Evolutionary conservation across 192 early-diverging fungal species (phyloP).

Genomic region (Entomortierella lignicola): DNA sequence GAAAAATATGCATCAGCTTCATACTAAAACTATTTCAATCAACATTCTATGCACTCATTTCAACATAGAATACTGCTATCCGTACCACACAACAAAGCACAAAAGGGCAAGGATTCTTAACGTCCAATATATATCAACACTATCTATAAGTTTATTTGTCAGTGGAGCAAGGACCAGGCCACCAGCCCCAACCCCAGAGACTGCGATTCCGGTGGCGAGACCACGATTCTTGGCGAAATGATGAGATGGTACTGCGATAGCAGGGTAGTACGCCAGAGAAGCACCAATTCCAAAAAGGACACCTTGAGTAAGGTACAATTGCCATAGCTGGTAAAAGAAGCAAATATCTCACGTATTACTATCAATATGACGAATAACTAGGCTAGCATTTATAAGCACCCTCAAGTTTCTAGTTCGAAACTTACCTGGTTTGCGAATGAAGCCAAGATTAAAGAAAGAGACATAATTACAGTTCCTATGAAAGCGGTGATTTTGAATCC

Average conservation of each 20-base stretch:
- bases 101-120: constrained; percentile 49
- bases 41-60: too few relatives aligned
- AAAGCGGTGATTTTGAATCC: constrained; percentile 62
- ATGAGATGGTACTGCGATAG: constrained; percentile 69
- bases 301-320: constrained; percentile 81
- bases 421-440: constrained; percentile 59
- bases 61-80: too few relatives aligned
- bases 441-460: constrained; percentile 56
- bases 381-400: too few relatives aligned
- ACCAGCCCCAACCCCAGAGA: constrained; percentile 74
- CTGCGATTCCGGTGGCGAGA: constrained; percentile 74
- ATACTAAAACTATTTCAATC: too few relatives aligned
- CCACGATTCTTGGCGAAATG: constrained; percentile 71
- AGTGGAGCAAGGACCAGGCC: constrained; percentile 70
- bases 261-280: constrained; percentile 69
- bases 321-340: constrained; percentile 60
- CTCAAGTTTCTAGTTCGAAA: not conserved
- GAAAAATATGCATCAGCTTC: too few relatives aligned
- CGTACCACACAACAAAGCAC: constrained; percentile 55
- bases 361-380: too few relatives aligned
- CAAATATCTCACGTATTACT: too few relatives aligned
- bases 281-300: constrained; percentile 72
- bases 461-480: constrained; percentile 58
- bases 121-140: constrained; percentile 49
- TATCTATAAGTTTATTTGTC: constrained; percentile 45